Evolutionary conservation across 2,329 filamentous ascomycete genomes (phyloP), one percentile per base, ranked within the genome.

Genomic region (Fusarium clavum): DNA sequence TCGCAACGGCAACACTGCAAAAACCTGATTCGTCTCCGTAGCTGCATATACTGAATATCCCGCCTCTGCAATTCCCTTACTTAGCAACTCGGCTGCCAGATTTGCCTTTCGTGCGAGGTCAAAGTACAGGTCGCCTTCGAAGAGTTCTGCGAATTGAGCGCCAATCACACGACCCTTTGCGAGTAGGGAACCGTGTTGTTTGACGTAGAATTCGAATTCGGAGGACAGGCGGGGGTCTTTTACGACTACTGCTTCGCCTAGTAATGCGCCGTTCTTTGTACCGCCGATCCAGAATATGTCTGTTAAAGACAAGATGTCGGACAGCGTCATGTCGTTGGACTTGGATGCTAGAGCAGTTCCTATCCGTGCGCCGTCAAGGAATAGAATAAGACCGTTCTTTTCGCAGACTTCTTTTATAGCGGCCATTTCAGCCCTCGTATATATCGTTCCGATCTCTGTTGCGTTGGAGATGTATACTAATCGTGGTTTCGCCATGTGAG

Each of bases 251-350:
- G 84, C 84, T 62, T 86, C 84, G 3, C 84, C 84, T 6, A 86
- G 77, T 6, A 86, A 69, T 0, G 84, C 83, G 2, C 84, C 84
- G 65, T 84, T 84, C 67, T 86, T 86, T 7, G 84, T 86, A 0
- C 84, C 84, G 5, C 84, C 84, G 40, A 86, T 85, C 84, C 84
- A 86, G 76, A 86, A 86, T 22, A 86, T 83, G 57, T 86, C 84
- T 0, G 82, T 84, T 43, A 85, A 69, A 7, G 84, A 80, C 3
- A 84, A 73, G 8, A 86, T 74, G 56, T 86, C 84, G 0, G 70
- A 67, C 8, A 84, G 76, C 0, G 79, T 81, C 74, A 86, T 72
- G 58, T 85, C 82, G 41, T 83, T 85, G 24, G 73, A 75, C 12
- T 70, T 73, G 0, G 84, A 83, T 3, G 81, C 79, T 13, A 86